These are phyloP conservation scores for Laetiporus sulphureus DNA, from an alignment of 1,284 basidiomycete genomes.

Conservation along the genomic window DNA sequence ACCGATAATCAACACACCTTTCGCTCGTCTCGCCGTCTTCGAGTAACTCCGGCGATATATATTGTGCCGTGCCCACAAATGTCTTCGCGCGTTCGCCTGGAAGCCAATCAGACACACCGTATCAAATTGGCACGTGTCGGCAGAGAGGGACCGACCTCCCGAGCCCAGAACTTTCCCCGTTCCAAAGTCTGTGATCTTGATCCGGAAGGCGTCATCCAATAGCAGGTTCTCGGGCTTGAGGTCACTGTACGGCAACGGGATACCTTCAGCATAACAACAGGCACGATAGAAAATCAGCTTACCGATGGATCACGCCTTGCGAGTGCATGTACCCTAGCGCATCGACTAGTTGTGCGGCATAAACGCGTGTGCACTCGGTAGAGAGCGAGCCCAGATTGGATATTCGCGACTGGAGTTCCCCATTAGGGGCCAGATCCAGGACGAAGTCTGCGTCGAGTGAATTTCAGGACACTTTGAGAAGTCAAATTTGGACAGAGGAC, in stretches of 20 bases:
- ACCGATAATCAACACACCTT: constrained; percentile 35
- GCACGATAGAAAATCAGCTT: constrained; percentile 11
- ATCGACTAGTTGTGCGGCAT: constrained; percentile 84
- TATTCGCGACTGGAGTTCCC: constrained; percentile 81
- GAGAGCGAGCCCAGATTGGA: constrained; percentile 80
- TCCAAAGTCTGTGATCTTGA: constrained; percentile 97
- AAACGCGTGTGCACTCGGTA: constrained; percentile 67
- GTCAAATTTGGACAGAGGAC: constrained; percentile 25
- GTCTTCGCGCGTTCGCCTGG: constrained; percentile 58
- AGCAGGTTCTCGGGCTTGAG: constrained; percentile 93
- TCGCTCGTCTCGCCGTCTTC: constrained; percentile 68
- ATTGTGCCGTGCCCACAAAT: constrained; percentile 96
- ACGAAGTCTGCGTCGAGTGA: constrained; percentile 69
- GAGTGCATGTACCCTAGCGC: constrained; percentile 87
- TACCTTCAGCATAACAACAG: background rate
- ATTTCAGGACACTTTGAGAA: constrained; percentile 1
- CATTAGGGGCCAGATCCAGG: constrained; percentile 84
- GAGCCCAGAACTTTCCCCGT: constrained; percentile 83
- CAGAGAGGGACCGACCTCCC: constrained; percentile 32
- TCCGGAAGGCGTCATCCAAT: constrained; percentile 76
- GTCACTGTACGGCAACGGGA: constrained; percentile 40
- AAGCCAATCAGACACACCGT: constrained; percentile 11
- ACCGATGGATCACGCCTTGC: constrained; percentile 85
- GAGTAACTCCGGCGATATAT: constrained; percentile 90
- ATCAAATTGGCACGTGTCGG: constrained; percentile 16